Evolutionary conservation across 148 eudicot genomes (phyloP).

Genomic region (Cornus suecica): DNA sequence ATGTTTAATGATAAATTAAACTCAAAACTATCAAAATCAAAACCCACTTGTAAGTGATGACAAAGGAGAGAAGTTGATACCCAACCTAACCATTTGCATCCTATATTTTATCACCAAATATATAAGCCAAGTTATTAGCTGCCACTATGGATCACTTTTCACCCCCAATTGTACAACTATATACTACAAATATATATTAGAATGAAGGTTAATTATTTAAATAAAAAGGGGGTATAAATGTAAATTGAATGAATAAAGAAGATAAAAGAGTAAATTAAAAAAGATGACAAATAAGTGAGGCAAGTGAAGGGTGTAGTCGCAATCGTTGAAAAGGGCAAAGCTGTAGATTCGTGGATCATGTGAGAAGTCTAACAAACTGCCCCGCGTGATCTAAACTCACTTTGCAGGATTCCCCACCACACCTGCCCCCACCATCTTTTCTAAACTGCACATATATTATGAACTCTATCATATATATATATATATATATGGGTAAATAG

Average conservation of each 20-base stretch:
- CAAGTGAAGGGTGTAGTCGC: background rate
- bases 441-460: background rate
- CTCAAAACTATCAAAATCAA: too few species aligned
- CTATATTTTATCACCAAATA: background rate
- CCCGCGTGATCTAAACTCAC: slow-evolving; percentile 26
- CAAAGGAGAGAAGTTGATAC: too few species aligned
- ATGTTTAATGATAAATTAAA: too few species aligned
- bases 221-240: background rate
- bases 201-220: background rate
- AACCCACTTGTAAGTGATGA: too few species aligned
- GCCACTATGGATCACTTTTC: background rate
- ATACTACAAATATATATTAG: background rate
- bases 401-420: slow-evolving; percentile 18
- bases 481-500: background rate
- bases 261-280: background rate
- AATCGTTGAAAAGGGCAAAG: slow-evolving; percentile 7
- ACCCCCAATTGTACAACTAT: too few species aligned
- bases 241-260: background rate
- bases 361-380: slow-evolving; percentile 19
- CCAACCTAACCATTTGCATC: too few species aligned
- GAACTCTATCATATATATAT: background rate
- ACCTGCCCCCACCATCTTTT: background rate
- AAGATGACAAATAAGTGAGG: slow-evolving; percentile 6
- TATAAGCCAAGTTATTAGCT: background rate
- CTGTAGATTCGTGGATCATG: slow-evolving; percentile 30